Conservation (phyloP, 306 rosid species). For the Rosa persica region DNA sequence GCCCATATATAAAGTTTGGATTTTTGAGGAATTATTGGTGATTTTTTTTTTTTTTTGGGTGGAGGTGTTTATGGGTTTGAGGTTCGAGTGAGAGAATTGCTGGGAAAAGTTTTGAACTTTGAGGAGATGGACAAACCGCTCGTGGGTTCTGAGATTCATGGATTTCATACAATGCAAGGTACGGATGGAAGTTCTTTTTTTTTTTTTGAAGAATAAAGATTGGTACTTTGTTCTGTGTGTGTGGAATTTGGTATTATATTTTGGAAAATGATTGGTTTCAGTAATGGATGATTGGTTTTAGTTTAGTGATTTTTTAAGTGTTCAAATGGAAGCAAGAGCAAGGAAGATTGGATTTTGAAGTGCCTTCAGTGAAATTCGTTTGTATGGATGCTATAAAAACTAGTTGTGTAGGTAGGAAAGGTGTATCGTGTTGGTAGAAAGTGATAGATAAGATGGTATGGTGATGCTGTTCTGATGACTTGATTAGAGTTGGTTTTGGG, state of each 20-base stretch:
- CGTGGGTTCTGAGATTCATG: conserved; percentile 80
- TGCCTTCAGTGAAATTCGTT: background rate
- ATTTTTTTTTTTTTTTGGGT: background rate
- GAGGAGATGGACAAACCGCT: conserved; percentile 44
- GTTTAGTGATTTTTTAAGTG: background rate
- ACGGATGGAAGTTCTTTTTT: background rate
- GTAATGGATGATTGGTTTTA: background rate
- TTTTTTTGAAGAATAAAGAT: background rate
- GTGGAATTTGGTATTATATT: background rate
- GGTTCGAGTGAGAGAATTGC: conserved; percentile 24
- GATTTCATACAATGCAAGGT: conserved; percentile 90
- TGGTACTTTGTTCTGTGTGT: background rate
- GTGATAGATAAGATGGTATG: background rate
- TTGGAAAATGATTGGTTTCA: background rate
- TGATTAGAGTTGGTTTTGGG: background rate
- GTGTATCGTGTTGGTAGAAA: background rate
- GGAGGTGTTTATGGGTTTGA: conserved; percentile 17
- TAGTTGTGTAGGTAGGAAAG: background rate
- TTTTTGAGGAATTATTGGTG: background rate
- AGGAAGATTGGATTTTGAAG: conserved; percentile 4
- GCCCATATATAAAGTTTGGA: background rate
- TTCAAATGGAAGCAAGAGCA: conserved; percentile 3
- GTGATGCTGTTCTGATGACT: background rate
- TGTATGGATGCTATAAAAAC: background rate
- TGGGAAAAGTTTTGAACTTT: conserved; percentile 33